phyloP scores from a whole-genome alignment of 148 eudicot genomes.

The Chenopodium formosanum region DNA sequence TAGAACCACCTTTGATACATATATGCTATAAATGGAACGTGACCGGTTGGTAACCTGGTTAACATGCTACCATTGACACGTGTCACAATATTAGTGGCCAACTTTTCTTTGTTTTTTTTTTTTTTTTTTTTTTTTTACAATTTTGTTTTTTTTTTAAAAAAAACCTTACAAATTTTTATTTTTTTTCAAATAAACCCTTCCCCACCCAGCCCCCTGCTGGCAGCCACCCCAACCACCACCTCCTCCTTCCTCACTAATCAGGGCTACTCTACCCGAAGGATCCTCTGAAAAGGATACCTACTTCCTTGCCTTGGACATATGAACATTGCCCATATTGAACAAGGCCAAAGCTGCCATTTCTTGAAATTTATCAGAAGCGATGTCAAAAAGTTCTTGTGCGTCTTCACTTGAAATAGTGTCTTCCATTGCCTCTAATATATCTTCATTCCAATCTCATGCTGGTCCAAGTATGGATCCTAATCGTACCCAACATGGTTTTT shows the following conservation, averaged over 20 bases:
- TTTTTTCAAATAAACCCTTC: too few relatives aligned
- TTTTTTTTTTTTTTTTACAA: too few relatives aligned
- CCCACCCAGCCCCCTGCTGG: too few relatives aligned
- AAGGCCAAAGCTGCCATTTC: conserved; percentile 92
- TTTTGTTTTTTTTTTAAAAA: too few relatives aligned
- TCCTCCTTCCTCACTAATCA: neutral
- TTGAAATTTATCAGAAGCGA: conserved; percentile 81
- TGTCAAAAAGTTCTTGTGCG: conserved; percentile 78
- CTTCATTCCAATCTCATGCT: conserved; percentile 85
- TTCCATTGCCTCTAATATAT: conserved; percentile 85
- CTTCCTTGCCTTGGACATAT: conserved; percentile 87
- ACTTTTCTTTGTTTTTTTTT: too few relatives aligned
- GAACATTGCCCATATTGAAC: conserved; percentile 97
- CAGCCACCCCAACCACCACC: too few relatives aligned
- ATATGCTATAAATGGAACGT: too few relatives aligned
- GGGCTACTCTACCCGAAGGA: conserved; percentile 39
- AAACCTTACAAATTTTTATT: too few relatives aligned
- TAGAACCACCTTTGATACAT: too few relatives aligned
- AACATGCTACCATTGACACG: too few relatives aligned
- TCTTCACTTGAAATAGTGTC: conserved; percentile 79
- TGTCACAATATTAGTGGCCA: too few relatives aligned
- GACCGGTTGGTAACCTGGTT: too few relatives aligned
- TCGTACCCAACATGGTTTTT: conserved; percentile 94
- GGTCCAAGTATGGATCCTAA: conserved; percentile 79
- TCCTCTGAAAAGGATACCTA: conserved; percentile 52